Conservation (phyloP, 1,284 basidiomycete species). For the Pulchroboletus neoregius region DNA sequence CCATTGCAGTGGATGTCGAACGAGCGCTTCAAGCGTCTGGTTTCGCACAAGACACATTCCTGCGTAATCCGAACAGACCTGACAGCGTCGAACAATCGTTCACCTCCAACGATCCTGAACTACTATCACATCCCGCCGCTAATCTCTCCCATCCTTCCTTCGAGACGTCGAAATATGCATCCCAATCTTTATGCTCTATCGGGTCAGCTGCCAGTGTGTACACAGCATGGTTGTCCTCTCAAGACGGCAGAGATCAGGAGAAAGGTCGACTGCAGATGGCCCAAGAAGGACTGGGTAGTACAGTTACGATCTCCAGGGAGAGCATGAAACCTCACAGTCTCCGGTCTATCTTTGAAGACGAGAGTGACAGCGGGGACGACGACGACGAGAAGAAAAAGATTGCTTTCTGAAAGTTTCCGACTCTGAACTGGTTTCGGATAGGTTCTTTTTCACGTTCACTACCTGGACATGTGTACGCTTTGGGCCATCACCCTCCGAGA, state of each 20-base stretch:
- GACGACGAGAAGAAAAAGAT: neutral
- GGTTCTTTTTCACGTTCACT: neutral
- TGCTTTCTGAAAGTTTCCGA: neutral
- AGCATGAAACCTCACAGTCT: neutral
- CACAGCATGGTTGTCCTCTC: constrained; percentile 6
- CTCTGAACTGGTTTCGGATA: neutral
- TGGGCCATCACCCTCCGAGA: too few relatives aligned
- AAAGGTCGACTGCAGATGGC: neutral
- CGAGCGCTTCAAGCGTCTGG: constrained; percentile 15
- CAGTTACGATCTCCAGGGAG: constrained; percentile 1
- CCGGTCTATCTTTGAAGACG: constrained; percentile 1
- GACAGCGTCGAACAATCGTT: neutral
- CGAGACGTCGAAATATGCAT: neutral
- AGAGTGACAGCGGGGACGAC: neutral
- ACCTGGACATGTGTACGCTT: too few relatives aligned
- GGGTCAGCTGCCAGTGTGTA: constrained; percentile 2
- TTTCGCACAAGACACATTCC: constrained; percentile 20
- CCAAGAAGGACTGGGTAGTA: neutral
- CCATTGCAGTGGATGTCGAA: constrained; percentile 17
- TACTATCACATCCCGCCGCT: neutral
- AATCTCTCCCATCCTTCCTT: neutral
- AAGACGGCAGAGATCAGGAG: constrained; percentile 1
- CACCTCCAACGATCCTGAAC: neutral
- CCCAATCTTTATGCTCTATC: constrained; percentile 6
- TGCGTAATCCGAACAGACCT: neutral